Evolutionary conservation across 495 filamentous ascomycete species (phyloP), one percentile per base, ranked within the genome.

Genomic region (Trichoderma asperelloides): DNA sequence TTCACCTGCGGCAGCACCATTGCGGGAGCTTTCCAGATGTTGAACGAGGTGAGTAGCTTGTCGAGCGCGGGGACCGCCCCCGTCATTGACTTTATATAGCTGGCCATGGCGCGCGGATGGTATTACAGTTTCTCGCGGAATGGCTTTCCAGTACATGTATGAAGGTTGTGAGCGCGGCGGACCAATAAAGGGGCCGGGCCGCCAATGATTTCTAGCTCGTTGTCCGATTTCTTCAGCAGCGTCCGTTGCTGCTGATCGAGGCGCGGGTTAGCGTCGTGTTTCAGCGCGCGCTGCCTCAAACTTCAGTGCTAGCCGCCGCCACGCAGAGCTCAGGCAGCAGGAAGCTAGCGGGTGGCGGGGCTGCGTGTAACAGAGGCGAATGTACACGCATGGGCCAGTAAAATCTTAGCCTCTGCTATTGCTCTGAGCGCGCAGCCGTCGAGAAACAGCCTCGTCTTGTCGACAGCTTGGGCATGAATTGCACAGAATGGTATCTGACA

Each of bases 1-100:
- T 86, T 83, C 71, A 96, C 74, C 23, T 76, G 74, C 6, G 95
- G 94, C 39, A 96, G 79, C 64, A 85, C 82, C 86, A 91, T 91
- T 49, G 41, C 71, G 68, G 60, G 60, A n/a, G 60, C 11, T 33
- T 27, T 18, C 21, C n/a, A 51, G 47, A 51, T 51, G 47, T 21
- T 21, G 18, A 51, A 51, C 16, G 27, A 23, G 60, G 5, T 25
- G 47, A 51, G n/a, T 5, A 51, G 21, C 47, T 3, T 21, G 47
- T 23, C 47, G 47, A 51, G 47, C 18, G n/a, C 9, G 4, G 47
- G 47, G 13, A 47, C 13, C 47, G 21, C 16, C 2, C 47, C 47
- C 47, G 47, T 30, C 60, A 63, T 33, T 23, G 60, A 63, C 27
- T 40, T 63, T 33, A 63, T 64, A 25, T 64, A 43, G 18, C 18